Conservation (phyloP, 768 basidiomycete genomes). For the Jaapia argillacea region DNA sequence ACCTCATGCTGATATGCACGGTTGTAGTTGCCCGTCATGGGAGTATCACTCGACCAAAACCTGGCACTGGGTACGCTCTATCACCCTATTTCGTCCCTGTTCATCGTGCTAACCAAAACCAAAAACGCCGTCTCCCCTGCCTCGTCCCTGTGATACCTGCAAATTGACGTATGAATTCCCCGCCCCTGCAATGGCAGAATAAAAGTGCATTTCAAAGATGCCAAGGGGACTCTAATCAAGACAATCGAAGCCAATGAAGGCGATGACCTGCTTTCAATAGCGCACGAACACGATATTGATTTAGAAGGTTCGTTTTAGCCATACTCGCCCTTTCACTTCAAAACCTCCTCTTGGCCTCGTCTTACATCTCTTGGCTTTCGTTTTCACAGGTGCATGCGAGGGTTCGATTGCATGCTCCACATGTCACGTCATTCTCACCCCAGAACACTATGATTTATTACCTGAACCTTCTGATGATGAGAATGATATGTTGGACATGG, state of each 20-base stretch:
- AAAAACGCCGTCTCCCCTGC: background rate
- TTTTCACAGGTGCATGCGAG: slow-evolving; percentile 82
- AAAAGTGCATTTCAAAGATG: slow-evolving; percentile 83
- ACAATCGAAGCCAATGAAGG: slow-evolving; percentile 91
- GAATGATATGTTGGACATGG: slow-evolving; percentile 98
- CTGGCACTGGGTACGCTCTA: slow-evolving; percentile 52
- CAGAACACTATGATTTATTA: slow-evolving; percentile 74
- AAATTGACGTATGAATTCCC: slow-evolving; percentile 2
- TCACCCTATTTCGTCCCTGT: background rate
- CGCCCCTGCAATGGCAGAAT: no score
- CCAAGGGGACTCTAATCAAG: slow-evolving; percentile 75
- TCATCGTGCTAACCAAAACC: background rate
- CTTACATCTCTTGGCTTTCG: slow-evolving; percentile 1
- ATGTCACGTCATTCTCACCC: slow-evolving; percentile 84
- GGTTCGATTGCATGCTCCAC: slow-evolving; percentile 96
- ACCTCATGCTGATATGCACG: background rate
- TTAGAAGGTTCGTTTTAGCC: slow-evolving; percentile 65
- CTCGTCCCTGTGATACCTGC: slow-evolving; percentile 1
- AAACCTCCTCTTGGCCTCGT: background rate
- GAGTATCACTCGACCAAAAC: slow-evolving; percentile 45
- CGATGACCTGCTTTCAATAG: slow-evolving; percentile 83
- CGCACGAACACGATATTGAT: slow-evolving; percentile 94
- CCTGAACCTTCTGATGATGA: slow-evolving; percentile 96
- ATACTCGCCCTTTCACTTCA: background rate
- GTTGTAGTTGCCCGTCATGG: slow-evolving; percentile 30